These are phyloP conservation scores for Gillenia trifoliata DNA, from an alignment of 306 rosid genomes.

Conservation along the genomic window DNA sequence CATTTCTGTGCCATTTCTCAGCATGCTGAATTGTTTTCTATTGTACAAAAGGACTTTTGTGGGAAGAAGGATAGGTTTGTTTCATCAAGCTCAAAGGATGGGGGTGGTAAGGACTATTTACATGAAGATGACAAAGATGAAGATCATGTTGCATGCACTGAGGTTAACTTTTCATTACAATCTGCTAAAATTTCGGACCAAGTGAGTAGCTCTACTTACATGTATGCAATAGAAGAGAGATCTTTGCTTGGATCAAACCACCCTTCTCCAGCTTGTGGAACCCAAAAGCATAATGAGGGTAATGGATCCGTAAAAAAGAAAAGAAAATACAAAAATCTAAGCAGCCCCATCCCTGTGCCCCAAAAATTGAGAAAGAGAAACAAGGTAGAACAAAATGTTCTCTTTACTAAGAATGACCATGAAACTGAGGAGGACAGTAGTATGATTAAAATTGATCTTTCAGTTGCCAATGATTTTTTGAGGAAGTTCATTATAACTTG, in stretches of 20 bases:
- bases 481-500: conserved; percentile 61
- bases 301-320: conserved; percentile 33
- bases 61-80: conserved; percentile 66
- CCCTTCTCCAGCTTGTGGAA: conserved; percentile 30
- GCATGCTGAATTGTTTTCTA: conserved; percentile 73
- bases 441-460: conserved; percentile 22
- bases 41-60: conserved; percentile 41
- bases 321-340: conserved; percentile 20
- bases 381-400: conserved; percentile 12
- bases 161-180: conserved; percentile 33
- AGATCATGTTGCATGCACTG: conserved; percentile 18
- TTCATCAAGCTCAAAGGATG: conserved; percentile 41
- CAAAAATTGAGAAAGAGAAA: conserved; percentile 16
- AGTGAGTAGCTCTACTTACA: conserved; percentile 75
- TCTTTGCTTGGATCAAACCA: conserved; percentile 48
- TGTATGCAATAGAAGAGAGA: conserved; percentile 75
- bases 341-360: conserved; percentile 9
- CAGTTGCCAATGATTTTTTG: conserved; percentile 36
- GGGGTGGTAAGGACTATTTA: conserved; percentile 15
- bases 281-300: conserved; percentile 23
- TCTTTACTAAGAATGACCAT: conserved; percentile 8
- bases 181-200: conserved; percentile 44
- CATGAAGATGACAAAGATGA: conserved; percentile 32
- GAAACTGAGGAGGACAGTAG: conserved; percentile 5
- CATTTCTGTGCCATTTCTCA: conserved; percentile 66